A percentile compares a stretch with the other conserved stretches of the same genome.
Evolutionary conservation across 768 basidiomycete species (phyloP).

Genomic region (Tricholoma bakamatsutake): DNA sequence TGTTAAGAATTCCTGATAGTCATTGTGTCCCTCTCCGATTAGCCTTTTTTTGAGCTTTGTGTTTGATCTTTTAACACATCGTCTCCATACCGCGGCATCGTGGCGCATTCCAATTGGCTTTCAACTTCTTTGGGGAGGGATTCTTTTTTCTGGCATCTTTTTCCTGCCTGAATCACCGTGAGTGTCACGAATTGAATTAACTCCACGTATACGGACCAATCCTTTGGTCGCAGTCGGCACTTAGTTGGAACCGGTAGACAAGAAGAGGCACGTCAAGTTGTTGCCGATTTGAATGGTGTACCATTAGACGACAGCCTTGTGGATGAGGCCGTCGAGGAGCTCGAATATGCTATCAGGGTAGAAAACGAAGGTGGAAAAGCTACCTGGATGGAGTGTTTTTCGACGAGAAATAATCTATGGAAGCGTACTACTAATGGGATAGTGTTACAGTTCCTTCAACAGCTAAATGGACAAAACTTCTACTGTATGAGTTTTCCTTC

Average conservation of each 20-base stretch:
- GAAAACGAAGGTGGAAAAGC: conserved; percentile 82
- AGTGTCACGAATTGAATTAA: conserved; percentile 16
- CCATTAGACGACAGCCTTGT: conserved; percentile 53
- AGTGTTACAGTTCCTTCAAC: conserved; percentile 80
- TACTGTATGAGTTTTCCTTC: conserved; percentile 44
- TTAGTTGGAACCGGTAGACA: conserved; percentile 50
- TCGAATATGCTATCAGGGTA: conserved; percentile 56
- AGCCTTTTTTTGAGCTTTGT: conserved; percentile 73
- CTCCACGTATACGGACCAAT: background rate
- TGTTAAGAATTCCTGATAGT: background rate
- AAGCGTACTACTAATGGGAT: conserved; percentile 72
- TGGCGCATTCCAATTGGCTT: conserved; percentile 76
- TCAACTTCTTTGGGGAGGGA: conserved; percentile 64
- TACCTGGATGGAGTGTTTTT: conserved; percentile 77
- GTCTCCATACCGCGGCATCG: conserved; percentile 49
- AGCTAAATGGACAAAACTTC: conserved; percentile 78
- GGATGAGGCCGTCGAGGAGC: conserved; percentile 54
- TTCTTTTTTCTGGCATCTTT: conserved; percentile 63
- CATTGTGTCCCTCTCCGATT: background rate
- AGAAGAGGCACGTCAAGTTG: conserved; percentile 51
- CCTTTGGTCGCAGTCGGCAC: conserved; percentile 43
- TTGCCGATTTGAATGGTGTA: conserved; percentile 63
- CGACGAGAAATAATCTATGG: conserved; percentile 59
- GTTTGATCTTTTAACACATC: conserved; percentile 62
- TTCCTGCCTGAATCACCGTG: conserved; percentile 78